These are phyloP conservation scores for Colletotrichum godetiae DNA, from an alignment of 2,329 filamentous ascomycete species.

Conservation along the genomic window DNA sequence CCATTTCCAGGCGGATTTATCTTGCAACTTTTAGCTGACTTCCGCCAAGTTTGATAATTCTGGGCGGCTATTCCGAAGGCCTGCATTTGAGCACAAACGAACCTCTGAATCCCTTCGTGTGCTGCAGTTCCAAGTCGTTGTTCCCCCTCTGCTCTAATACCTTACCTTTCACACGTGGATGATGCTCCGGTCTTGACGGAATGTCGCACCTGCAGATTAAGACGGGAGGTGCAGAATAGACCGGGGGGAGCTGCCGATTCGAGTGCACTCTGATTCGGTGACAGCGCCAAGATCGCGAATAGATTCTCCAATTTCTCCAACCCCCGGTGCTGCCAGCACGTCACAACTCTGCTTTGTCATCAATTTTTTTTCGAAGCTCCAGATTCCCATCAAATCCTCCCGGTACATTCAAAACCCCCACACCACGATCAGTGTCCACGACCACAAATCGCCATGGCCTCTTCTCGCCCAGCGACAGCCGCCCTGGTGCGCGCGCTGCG, in stretches of 20 bases:
- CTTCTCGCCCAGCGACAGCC: constrained; percentile 34
- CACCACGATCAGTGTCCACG: constrained; percentile 1
- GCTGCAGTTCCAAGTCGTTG: not conserved
- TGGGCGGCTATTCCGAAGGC: not conserved
- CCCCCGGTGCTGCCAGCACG: constrained; percentile 11
- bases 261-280: constrained; percentile 7
- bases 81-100: no score
- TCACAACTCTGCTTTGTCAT: constrained; percentile 36
- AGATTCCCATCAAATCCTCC: constrained; percentile 36
- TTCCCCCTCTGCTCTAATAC: not conserved
- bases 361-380: not conserved
- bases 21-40: no score
- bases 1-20: not conserved
- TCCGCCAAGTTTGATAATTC: not conserved
- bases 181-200: not conserved
- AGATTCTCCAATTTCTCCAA: constrained; percentile 14
- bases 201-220: constrained; percentile 4
- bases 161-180: not conserved
- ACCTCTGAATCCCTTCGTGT: not conserved
- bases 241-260: not conserved
- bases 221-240: not conserved
- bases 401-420: not conserved
- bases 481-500: constrained; percentile 28
- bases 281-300: not conserved
- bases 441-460: constrained; percentile 17